phyloP scores from a whole-genome alignment of 2,329 filamentous ascomycete genomes.

The Neopestalotiopsis rosae region DNA sequence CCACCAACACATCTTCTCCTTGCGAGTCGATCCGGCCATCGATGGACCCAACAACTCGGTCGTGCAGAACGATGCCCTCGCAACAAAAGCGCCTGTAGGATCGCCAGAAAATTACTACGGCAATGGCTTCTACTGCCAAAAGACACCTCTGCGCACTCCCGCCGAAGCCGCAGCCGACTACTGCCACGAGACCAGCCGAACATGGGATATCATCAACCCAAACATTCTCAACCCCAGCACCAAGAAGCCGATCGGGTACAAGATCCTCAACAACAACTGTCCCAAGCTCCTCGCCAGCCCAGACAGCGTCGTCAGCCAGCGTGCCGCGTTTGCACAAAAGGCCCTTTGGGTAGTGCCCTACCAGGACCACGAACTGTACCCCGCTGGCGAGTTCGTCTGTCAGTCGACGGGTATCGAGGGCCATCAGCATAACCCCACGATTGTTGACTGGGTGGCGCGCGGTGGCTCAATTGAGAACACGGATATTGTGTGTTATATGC shows the following conservation, averaged over 20 bases:
- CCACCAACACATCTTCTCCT: conserved; percentile 70
- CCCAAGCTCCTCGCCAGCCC: conserved; percentile 53
- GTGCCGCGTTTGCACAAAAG: conserved; percentile 51
- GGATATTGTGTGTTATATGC: conserved; percentile 56
- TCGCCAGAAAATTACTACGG: conserved; percentile 24
- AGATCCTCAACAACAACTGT: conserved; percentile 49
- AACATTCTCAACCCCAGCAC: conserved; percentile 51
- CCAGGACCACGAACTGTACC: conserved; percentile 55
- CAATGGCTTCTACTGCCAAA: conserved; percentile 45
- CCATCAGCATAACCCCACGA: neutral
- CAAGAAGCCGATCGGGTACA: conserved; percentile 54
- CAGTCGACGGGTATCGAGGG: conserved; percentile 49
- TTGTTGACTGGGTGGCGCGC: neutral
- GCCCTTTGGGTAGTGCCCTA: conserved; percentile 55
- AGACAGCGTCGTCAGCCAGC: conserved; percentile 44
- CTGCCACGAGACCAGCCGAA: conserved; percentile 55
- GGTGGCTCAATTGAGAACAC: conserved; percentile 52
- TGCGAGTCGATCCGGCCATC: conserved; percentile 67
- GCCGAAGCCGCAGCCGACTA: conserved; percentile 51
- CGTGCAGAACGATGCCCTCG: conserved; percentile 26
- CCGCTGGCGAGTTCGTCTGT: conserved; percentile 56
- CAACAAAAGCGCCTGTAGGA: neutral
- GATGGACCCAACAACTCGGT: conserved; percentile 41
- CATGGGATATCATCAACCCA: conserved; percentile 54
- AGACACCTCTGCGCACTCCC: conserved; percentile 44